Conservation (phyloP, 352 stramenopile genomes). For the Phytophthora rubi region DNA sequence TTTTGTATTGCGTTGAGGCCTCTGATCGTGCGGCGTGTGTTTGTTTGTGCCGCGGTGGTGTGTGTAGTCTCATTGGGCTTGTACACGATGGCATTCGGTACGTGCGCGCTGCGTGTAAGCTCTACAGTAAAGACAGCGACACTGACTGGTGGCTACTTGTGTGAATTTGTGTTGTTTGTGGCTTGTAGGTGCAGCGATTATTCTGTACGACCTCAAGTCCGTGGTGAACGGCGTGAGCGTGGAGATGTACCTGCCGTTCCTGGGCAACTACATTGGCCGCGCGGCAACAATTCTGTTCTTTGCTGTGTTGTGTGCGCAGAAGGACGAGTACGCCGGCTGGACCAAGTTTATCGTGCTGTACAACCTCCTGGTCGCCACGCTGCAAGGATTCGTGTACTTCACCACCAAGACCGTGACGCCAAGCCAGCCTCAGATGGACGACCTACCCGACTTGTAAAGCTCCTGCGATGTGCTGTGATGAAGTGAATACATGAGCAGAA, state of each 20-base stretch:
- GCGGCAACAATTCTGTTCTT: slow-evolving; percentile 84
- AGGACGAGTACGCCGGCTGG: slow-evolving; percentile 72
- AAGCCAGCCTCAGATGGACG: slow-evolving; percentile 61
- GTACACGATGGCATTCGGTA: slow-evolving; percentile 90
- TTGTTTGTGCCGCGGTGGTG: slow-evolving; percentile 1
- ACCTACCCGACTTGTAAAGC: slow-evolving; percentile 64
- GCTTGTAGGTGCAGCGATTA: slow-evolving; percentile 59
- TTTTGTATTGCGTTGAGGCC: background rate
- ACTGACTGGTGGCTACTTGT: slow-evolving; percentile 8
- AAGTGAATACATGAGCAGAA: slow-evolving; percentile 27
- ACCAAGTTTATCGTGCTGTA: slow-evolving; percentile 78
- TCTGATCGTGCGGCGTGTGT: slow-evolving; percentile 23
- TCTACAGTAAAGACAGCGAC: background rate
- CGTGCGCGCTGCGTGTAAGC: background rate
- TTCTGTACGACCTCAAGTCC: slow-evolving; percentile 88
- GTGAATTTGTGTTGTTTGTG: background rate
- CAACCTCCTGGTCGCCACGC: slow-evolving; percentile 75
- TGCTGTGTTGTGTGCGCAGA: slow-evolving; percentile 73
- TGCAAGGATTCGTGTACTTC: slow-evolving; percentile 85
- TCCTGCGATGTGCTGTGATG: slow-evolving; percentile 10
- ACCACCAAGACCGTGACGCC: slow-evolving; percentile 78
- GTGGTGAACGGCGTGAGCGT: slow-evolving; percentile 84
- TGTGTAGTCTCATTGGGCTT: slow-evolving; percentile 73
- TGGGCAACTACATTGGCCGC: slow-evolving; percentile 88
- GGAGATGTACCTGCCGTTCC: slow-evolving; percentile 87